These are phyloP conservation scores for Fusarium citri DNA, from an alignment of 2,329 filamentous ascomycete genomes.

Conservation along the genomic window DNA sequence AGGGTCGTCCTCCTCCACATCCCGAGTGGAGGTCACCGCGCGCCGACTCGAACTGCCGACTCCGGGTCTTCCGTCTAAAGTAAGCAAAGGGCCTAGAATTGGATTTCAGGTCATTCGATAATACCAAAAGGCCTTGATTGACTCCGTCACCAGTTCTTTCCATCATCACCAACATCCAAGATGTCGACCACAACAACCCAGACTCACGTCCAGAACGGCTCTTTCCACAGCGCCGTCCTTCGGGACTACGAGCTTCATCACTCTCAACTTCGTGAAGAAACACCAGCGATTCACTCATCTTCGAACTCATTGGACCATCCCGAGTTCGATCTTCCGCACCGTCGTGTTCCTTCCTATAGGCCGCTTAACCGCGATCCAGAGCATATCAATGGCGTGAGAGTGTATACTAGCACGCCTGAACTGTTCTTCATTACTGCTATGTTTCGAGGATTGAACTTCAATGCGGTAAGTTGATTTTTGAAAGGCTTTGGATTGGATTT, in stretches of 20 bases:
- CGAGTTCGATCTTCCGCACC: slow-evolving; percentile 20
- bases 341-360: slow-evolving; percentile 25
- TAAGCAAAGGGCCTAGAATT: background rate
- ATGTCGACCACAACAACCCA: slow-evolving; percentile 30
- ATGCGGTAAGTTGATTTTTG: slow-evolving; percentile 13
- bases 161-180: background rate
- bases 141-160: background rate
- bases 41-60: background rate
- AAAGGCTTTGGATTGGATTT: no score
- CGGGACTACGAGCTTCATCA: slow-evolving; percentile 35
- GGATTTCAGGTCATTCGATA: background rate
- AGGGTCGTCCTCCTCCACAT: slow-evolving; percentile 20
- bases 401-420: slow-evolving; percentile 20
- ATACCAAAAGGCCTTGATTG: background rate
- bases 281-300: background rate
- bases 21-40: slow-evolving; percentile 23
- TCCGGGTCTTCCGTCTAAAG: background rate
- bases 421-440: slow-evolving; percentile 21
- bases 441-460: slow-evolving; percentile 20
- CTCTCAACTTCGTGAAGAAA: background rate
- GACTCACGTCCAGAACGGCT: slow-evolving; percentile 5
- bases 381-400: slow-evolving; percentile 11
- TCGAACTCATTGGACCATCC: background rate
- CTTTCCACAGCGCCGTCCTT: slow-evolving; percentile 13
- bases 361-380: slow-evolving; percentile 8